Percentiles rank a stretch among this genome's conserved stretches.
phyloP scores from a whole-genome alignment of 495 filamentous ascomycete species.

The Entonaema liquescens region DNA sequence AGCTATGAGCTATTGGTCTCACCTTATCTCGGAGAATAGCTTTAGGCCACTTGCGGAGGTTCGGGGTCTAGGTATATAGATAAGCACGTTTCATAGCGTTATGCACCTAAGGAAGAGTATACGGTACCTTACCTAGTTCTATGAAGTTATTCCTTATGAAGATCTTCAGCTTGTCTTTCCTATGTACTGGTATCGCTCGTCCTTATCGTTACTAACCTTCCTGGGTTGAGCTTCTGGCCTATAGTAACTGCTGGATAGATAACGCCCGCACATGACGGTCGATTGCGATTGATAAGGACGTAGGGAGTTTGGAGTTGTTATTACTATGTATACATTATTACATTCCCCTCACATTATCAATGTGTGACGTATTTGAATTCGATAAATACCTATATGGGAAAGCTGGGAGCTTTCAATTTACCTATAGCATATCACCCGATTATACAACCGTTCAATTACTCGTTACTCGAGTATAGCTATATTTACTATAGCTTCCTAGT shows the following conservation, averaged over 20 bases:
- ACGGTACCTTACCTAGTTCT: not conserved
- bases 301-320: slow-evolving; percentile 1
- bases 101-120: not conserved
- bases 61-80: slow-evolving; percentile 29
- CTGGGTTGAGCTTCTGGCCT: slow-evolving; percentile 12
- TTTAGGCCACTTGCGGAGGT: slow-evolving; percentile 30
- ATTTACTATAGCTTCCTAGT: too few relatives aligned
- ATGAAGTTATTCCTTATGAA: slow-evolving; percentile 14
- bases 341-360: slow-evolving; percentile 17
- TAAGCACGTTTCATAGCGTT: slow-evolving; percentile 21
- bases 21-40: slow-evolving; percentile 5
- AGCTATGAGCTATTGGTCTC: not conserved
- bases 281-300: slow-evolving; percentile 25
- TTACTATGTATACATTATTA: slow-evolving; percentile 17
- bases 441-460: too few relatives aligned
- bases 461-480: too few relatives aligned
- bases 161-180: slow-evolving; percentile 25
- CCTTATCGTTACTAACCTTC: slow-evolving; percentile 22
- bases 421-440: too few relatives aligned
- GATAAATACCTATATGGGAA: not conserved
- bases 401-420: too few relatives aligned
- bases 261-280: slow-evolving; percentile 13
- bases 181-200: slow-evolving; percentile 16
- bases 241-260: slow-evolving; percentile 27
- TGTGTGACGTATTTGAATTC: not conserved